phyloP scores from a whole-genome alignment of 805 yeast genomes.

The Nakazawaea sp. region DNA sequence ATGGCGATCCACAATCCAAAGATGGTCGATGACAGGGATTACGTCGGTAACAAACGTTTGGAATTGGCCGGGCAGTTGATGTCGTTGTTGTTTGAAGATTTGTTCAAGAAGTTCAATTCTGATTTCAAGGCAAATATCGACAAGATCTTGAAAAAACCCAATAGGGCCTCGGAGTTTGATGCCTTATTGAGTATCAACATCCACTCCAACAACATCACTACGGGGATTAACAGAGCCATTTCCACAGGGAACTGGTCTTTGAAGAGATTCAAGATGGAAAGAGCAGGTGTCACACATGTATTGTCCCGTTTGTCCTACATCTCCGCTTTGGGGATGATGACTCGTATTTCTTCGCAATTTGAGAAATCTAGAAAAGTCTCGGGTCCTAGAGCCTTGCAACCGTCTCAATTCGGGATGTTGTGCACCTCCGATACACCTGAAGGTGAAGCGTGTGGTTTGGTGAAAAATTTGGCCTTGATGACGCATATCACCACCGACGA shows the following conservation, averaged over 20 bases:
- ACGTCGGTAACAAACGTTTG: slow-evolving; percentile 95
- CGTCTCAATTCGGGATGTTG: slow-evolving; percentile 98
- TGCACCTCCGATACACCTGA: slow-evolving; percentile 99
- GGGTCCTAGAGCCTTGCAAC: slow-evolving; percentile 98
- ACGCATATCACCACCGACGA: slow-evolving; percentile 98
- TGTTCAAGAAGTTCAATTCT: slow-evolving; percentile 91
- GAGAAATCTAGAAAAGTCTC: slow-evolving; percentile 97
- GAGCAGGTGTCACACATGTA: slow-evolving; percentile 99
- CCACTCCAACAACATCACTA: slow-evolving; percentile 88
- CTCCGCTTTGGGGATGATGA: slow-evolving; percentile 98
- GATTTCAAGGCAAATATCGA: slow-evolving; percentile 94
- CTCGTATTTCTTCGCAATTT: slow-evolving; percentile 97
- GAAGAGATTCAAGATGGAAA: slow-evolving; percentile 98
- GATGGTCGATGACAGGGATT: slow-evolving; percentile 97
- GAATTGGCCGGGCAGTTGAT: slow-evolving; percentile 97
- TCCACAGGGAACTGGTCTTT: slow-evolving; percentile 99
- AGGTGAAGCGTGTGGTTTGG: slow-evolving; percentile 99
- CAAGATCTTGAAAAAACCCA: slow-evolving; percentile 88
- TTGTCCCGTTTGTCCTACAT: slow-evolving; percentile 86
- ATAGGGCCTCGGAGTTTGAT: slow-evolving; percentile 91
- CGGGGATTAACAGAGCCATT: slow-evolving; percentile 92
- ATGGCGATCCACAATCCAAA: slow-evolving; percentile 93
- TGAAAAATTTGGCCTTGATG: slow-evolving; percentile 94
- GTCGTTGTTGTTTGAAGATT: slow-evolving; percentile 92
- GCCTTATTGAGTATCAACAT: slow-evolving; percentile 85